Evolutionary conservation across 257 asterid genomes (phyloP).

Genomic region (Rubia yunnanensis): DNA sequence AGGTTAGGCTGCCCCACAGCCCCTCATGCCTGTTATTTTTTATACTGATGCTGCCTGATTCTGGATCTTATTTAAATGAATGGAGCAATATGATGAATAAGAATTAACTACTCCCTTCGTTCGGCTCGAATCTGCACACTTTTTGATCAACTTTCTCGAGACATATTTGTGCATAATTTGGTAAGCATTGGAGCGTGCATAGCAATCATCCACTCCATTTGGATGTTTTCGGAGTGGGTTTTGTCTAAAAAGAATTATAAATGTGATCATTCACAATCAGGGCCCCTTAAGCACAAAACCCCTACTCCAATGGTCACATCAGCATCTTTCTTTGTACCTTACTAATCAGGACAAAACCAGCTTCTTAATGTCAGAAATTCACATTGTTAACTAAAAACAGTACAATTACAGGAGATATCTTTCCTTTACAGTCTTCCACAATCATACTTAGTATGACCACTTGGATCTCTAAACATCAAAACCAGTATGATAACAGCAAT

Average conservation of each 20-base stretch:
- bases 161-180: too few relatives aligned
- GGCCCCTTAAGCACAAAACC: neutral
- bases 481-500: neutral
- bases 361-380: neutral
- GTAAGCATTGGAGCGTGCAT: too few relatives aligned
- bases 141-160: too few relatives aligned
- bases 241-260: neutral
- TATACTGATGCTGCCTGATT: neutral
- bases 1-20: too few relatives aligned
- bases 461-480: neutral
- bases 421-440: neutral
- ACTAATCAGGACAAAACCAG: neutral
- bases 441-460: slow-evolving; percentile 5
- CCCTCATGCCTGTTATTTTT: neutral
- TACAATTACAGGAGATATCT: too few relatives aligned
- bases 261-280: neutral
- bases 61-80: neutral
- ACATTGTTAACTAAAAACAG: neutral
- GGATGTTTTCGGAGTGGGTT: neutral
- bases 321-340: neutral
- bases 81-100: too few relatives aligned
- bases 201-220: neutral
- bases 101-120: too few relatives aligned
- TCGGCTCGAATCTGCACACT: too few relatives aligned
- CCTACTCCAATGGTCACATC: neutral